A percentile compares a stretch with the other conserved stretches of the same genome.
Evolutionary conservation across 768 basidiomycete species (phyloP).

Genomic region (Pleurotus giganteus): DNA sequence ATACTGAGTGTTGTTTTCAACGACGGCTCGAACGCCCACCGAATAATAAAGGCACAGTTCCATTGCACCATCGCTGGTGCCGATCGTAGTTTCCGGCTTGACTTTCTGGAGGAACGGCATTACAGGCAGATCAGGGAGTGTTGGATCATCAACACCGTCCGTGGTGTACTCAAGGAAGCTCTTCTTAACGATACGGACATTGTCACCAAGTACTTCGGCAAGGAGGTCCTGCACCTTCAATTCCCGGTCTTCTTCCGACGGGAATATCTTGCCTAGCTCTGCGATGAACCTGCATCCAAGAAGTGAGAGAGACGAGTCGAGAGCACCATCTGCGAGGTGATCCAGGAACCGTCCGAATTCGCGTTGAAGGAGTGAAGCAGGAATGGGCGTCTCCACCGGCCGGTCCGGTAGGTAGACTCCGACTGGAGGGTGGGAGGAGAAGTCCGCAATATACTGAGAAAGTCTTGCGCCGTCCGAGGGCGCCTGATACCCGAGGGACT

Average conservation of each 20-base stretch:
- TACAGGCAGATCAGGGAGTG: not conserved
- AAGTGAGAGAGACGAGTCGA: not conserved
- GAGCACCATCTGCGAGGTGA: not conserved
- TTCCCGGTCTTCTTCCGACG: not conserved
- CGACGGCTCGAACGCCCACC: not conserved
- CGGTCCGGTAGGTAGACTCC: not conserved
- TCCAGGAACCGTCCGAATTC: not conserved
- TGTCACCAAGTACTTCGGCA: not conserved
- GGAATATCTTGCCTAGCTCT: not conserved
- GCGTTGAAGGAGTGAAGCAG: not conserved
- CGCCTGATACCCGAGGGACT: not conserved
- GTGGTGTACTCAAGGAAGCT: not conserved
- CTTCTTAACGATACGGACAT: not conserved
- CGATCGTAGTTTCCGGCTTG: not conserved
- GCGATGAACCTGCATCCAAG: not conserved
- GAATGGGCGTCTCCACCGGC: not conserved
- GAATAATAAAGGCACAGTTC: not conserved
- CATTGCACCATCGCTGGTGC: not conserved
- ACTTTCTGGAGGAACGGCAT: not conserved
- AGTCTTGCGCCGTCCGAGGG: not conserved
- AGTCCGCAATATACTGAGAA: too few species aligned
- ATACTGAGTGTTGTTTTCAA: not conserved
- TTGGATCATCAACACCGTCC: not conserved
- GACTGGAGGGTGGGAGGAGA: not conserved
- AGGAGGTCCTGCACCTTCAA: not conserved